phyloP scores from a whole-genome alignment of 257 asterid genomes.

The Nicotiana obtusifolia region DNA sequence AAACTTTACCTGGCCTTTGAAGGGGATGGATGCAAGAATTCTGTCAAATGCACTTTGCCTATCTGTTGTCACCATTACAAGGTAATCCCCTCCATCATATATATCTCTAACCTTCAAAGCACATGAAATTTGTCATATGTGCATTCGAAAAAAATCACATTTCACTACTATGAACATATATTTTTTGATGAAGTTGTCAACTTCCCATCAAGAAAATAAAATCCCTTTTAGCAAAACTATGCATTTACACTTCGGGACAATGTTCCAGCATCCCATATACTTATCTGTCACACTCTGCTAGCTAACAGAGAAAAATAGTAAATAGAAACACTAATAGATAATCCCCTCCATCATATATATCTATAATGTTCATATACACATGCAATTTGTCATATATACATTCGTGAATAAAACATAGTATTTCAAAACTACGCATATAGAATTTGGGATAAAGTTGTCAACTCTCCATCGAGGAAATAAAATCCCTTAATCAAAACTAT shows the following conservation, averaged over 20 bases:
- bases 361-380: slow-evolving; percentile 69
- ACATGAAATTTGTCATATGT: background rate
- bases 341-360: slow-evolving; percentile 82
- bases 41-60: slow-evolving; percentile 95
- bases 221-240: background rate
- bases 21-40: slow-evolving; percentile 92
- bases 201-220: background rate
- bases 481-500: background rate
- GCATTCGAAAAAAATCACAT: background rate
- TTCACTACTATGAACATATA: no score
- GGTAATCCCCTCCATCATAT: slow-evolving; percentile 76
- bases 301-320: background rate
- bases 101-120: slow-evolving; percentile 82
- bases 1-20: slow-evolving; percentile 75
- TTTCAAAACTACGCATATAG: background rate
- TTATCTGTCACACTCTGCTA: background rate
- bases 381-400: background rate
- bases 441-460: background rate
- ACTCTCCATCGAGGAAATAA: background rate
- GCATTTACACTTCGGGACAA: background rate
- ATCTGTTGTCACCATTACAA: slow-evolving; percentile 85
- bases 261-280: background rate
- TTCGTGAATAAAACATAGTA: background rate
- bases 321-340: slow-evolving; percentile 22
- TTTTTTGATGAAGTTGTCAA: background rate